phyloP scores from a whole-genome alignment of 371 early-diverging fungal species.

The Encephalitozoon intestinalis region DNA sequence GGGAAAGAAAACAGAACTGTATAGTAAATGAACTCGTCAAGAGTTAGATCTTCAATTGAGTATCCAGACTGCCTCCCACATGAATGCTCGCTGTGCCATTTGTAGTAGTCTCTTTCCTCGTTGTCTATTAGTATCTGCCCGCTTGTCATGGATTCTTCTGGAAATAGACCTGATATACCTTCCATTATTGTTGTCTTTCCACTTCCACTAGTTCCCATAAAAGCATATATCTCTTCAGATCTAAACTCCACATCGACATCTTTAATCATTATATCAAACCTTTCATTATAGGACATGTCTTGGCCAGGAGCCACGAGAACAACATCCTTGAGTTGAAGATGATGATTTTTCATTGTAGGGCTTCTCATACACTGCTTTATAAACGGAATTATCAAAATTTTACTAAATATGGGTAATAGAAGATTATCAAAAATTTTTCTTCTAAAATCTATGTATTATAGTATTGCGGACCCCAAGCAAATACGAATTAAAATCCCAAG shows the following conservation, averaged over 20 bases:
- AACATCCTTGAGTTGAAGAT: neutral
- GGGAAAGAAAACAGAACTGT: neutral
- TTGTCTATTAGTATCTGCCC: conserved; percentile 60
- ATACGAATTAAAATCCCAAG: neutral
- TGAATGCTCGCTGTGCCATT: conserved; percentile 55
- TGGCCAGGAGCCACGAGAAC: neutral
- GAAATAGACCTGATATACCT: conserved; percentile 62
- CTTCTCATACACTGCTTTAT: too few relatives aligned
- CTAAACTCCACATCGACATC: neutral
- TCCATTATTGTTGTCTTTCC: conserved; percentile 62
- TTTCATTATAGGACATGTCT: neutral
- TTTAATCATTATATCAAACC: conserved; percentile 2
- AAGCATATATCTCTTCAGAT: conserved; percentile 62
- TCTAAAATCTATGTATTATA: too few relatives aligned
- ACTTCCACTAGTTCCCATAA: conserved; percentile 70
- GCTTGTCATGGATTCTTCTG: conserved; percentile 63
- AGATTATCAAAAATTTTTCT: too few relatives aligned
- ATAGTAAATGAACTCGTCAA: conserved; percentile 1
- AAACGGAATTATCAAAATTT: too few relatives aligned
- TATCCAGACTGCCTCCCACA: conserved; percentile 1
- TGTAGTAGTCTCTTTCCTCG: neutral
- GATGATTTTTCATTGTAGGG: neutral
- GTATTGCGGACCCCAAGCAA: too few relatives aligned
- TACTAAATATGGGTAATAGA: too few relatives aligned
- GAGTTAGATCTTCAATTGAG: neutral